These are phyloP conservation scores for Theileria annulata DNA, from an alignment of 169 alveolate species.

Conservation along the genomic window DNA sequence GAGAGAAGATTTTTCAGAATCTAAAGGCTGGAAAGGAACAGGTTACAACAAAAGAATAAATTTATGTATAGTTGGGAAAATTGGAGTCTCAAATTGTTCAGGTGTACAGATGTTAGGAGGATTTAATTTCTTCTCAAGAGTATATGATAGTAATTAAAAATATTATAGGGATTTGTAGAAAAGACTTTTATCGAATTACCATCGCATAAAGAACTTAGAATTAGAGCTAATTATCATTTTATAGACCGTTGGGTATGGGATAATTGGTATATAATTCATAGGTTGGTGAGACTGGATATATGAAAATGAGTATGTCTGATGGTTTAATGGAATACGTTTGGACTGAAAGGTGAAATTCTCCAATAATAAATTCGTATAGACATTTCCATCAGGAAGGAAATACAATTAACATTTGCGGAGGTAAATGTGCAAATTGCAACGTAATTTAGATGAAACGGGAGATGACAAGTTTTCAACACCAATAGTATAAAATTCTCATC, in stretches of 20 bases:
- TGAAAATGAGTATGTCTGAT: conserved; percentile 65
- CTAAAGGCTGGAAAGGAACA: conserved; percentile 77
- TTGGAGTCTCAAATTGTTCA: conserved; percentile 70
- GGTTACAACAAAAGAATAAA: conserved; percentile 16
- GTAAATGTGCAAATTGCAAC: conserved; percentile 24
- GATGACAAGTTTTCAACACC: conserved; percentile 64
- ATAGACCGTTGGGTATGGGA: conserved; percentile 72
- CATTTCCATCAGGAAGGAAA: conserved; percentile 39
- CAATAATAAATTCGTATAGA: not conserved
- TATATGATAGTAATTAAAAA: not conserved
- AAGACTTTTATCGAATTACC: conserved; percentile 75
- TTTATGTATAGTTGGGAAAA: conserved; percentile 41
- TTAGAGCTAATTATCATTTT: conserved; percentile 72
- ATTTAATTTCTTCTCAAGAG: conserved; percentile 61
- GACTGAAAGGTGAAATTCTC: conserved; percentile 66
- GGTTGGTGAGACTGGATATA: conserved; percentile 74
- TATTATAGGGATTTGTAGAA: conserved; percentile 59
- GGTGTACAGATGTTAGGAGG: conserved; percentile 79
- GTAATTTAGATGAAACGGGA: conserved; percentile 34
- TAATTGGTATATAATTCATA: not conserved
- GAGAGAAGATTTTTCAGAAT: conserved; percentile 68
- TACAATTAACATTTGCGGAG: conserved; percentile 75
- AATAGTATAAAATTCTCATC: conserved; percentile 18
- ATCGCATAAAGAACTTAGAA: conserved; percentile 71
- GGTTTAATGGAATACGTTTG: conserved; percentile 72